Evolutionary conservation across 345 rosid species (phyloP).

Genomic region (Gossypium arboreum): DNA sequence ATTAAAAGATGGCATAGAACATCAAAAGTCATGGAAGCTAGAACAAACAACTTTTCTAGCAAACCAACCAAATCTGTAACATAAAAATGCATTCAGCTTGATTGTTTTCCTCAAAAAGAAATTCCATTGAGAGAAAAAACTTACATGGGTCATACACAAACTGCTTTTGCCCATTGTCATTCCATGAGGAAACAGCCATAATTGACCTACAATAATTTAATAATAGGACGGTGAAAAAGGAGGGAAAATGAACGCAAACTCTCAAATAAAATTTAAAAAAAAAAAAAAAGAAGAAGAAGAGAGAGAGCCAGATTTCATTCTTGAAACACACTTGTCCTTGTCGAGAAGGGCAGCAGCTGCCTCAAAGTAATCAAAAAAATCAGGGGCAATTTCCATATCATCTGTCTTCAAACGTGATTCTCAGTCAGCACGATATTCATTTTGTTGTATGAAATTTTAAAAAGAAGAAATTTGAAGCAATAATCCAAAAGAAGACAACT

Average conservation of each 20-base stretch:
- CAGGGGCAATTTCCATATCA: slow-evolving; percentile 98
- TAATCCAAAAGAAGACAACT: slow-evolving; percentile 12
- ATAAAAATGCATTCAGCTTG: background rate
- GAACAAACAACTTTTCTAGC: background rate
- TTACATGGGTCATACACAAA: slow-evolving; percentile 93
- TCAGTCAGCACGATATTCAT: slow-evolving; percentile 17
- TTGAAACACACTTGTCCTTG: slow-evolving; percentile 69
- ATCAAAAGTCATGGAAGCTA: background rate
- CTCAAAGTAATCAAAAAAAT: slow-evolving; percentile 95
- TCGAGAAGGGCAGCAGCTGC: slow-evolving; percentile 88
- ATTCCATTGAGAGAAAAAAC: slow-evolving; percentile 19
- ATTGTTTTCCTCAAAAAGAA: background rate
- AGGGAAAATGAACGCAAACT: background rate
- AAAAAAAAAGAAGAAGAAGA: background rate
- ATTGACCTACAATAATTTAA: slow-evolving; percentile 57
- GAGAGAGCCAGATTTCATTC: slow-evolving; percentile 13
- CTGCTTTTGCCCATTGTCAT: slow-evolving; percentile 99
- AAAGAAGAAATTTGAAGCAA: background rate
- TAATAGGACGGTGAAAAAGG: background rate
- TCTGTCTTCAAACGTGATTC: slow-evolving; percentile 50
- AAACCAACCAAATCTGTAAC: background rate
- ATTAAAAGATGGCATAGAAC: background rate
- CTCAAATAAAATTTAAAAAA: background rate
- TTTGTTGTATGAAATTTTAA: background rate
- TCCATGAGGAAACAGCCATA: slow-evolving; percentile 99